These are phyloP conservation scores for Aaosphaeria pasadenensis DNA, from an alignment of 2,329 filamentous ascomycete genomes.

Conservation along the genomic window DNA sequence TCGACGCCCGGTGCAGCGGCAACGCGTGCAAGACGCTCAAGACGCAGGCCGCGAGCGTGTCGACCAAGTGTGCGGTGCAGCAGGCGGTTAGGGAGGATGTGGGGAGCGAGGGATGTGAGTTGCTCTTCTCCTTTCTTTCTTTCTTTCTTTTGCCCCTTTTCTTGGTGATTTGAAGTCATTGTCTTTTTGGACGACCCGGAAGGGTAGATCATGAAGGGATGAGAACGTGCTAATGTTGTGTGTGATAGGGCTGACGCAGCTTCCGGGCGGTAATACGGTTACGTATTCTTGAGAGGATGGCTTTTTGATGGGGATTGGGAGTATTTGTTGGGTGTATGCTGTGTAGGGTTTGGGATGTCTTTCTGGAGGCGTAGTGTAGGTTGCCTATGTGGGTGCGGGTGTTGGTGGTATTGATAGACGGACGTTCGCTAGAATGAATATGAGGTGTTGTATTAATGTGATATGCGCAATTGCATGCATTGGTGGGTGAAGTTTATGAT, in stretches of 20 bases:
- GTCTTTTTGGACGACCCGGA: too few species aligned
- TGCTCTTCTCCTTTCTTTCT: background rate
- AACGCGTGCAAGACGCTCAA: constrained; percentile 32
- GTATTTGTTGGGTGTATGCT: too few species aligned
- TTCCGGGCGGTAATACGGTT: constrained; percentile 13
- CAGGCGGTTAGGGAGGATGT: constrained; percentile 19
- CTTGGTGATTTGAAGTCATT: too few species aligned
- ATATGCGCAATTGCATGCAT: too few species aligned
- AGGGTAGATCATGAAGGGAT: background rate
- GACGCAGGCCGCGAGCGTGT: constrained; percentile 14
- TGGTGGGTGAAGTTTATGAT: too few species aligned
- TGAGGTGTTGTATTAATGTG: too few species aligned
- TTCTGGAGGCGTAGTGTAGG: too few species aligned
- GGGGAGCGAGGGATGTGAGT: constrained; percentile 14
- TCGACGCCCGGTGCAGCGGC: constrained; percentile 34
- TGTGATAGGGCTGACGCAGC: constrained; percentile 13
- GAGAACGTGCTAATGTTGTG: background rate
- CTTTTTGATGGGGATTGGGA: background rate
- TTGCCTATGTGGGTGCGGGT: too few species aligned
- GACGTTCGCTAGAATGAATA: too few species aligned
- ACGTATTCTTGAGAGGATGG: constrained; percentile 5
- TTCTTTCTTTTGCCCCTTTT: background rate
- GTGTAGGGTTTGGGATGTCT: too few species aligned
- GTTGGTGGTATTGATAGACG: too few species aligned
- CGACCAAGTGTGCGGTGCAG: constrained; percentile 13